Percentiles rank a stretch among this genome's conserved stretches.
phyloP scores from a whole-genome alignment of 352 stramenopile species.

The Globisporangium megalacanthum region DNA sequence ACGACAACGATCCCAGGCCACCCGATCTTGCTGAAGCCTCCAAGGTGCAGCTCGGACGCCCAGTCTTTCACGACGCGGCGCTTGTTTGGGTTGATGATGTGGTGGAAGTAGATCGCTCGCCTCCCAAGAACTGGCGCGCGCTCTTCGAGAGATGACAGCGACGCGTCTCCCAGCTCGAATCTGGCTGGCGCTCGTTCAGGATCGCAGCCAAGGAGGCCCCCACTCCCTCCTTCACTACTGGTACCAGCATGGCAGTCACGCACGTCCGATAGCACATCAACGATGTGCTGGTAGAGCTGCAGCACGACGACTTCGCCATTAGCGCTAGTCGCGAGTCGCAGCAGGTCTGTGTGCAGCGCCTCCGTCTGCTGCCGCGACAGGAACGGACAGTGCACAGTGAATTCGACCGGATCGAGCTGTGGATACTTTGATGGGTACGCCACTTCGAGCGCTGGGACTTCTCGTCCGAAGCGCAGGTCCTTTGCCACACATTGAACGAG shows the following conservation, averaged over 20 bases:
- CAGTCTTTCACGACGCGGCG: slow-evolving; percentile 65
- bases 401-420: slow-evolving; percentile 13
- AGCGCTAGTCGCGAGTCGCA: slow-evolving; percentile 19
- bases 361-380: slow-evolving; percentile 36
- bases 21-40: slow-evolving; percentile 76
- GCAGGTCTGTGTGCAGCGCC: slow-evolving; percentile 28
- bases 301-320: slow-evolving; percentile 46
- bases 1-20: slow-evolving; percentile 78
- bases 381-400: slow-evolving; percentile 47
- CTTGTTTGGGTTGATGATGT: slow-evolving; percentile 76
- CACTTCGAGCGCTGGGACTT: slow-evolving; percentile 40
- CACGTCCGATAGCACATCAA: slow-evolving; percentile 34
- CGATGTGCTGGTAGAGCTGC: slow-evolving; percentile 62
- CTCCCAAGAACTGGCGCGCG: slow-evolving; percentile 32
- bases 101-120: slow-evolving; percentile 80
- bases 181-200: neutral
- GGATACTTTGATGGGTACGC: slow-evolving; percentile 42
- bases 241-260: neutral
- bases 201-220: neutral
- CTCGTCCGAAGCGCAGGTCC: slow-evolving; percentile 12
- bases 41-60: slow-evolving; percentile 57
- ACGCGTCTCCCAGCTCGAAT: neutral
- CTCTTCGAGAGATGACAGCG: neutral
- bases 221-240: neutral
- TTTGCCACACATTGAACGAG: neutral